Evolutionary conservation across 345 rosid genomes (phyloP).

Genomic region (Gossypium thurberi): DNA sequence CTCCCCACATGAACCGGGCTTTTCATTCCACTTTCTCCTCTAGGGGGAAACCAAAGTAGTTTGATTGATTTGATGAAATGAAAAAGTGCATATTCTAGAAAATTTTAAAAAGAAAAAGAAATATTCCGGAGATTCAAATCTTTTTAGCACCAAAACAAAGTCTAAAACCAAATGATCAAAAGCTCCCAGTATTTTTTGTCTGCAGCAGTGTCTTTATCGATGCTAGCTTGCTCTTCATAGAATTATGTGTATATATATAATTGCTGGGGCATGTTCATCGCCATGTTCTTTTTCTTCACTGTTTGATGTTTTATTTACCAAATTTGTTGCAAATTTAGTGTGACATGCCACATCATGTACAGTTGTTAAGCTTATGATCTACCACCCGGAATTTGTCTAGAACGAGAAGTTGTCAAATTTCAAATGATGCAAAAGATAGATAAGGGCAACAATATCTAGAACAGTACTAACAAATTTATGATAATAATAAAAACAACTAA

Average conservation of each 20-base stretch:
- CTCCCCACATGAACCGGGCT: not conserved
- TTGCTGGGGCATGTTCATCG: not conserved
- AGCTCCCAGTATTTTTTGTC: constrained; percentile 21
- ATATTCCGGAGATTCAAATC: constrained; percentile 22
- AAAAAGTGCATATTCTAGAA: not conserved
- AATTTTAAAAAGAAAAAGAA: not conserved
- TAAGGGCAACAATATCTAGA: not conserved
- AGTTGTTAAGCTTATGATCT: not conserved
- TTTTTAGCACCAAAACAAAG: constrained; percentile 33
- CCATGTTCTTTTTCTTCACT: not conserved
- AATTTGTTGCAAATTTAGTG: constrained; percentile 3
- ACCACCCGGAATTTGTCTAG: not conserved
- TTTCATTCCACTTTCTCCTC: not conserved
- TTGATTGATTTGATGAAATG: not conserved
- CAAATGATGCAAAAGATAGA: not conserved
- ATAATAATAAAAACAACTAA: too few relatives aligned
- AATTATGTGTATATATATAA: not conserved
- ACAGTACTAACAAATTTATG: not conserved
- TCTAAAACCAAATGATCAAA: constrained; percentile 22
- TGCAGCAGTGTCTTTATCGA: constrained; percentile 10
- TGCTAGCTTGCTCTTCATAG: not conserved
- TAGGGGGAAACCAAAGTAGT: not conserved
- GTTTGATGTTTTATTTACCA: not conserved
- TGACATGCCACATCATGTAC: constrained; percentile 22
- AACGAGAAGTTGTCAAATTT: not conserved